Evolutionary conservation across 192 early-diverging fungal genomes (phyloP).

Genomic region (Linnemannia zychae): DNA sequence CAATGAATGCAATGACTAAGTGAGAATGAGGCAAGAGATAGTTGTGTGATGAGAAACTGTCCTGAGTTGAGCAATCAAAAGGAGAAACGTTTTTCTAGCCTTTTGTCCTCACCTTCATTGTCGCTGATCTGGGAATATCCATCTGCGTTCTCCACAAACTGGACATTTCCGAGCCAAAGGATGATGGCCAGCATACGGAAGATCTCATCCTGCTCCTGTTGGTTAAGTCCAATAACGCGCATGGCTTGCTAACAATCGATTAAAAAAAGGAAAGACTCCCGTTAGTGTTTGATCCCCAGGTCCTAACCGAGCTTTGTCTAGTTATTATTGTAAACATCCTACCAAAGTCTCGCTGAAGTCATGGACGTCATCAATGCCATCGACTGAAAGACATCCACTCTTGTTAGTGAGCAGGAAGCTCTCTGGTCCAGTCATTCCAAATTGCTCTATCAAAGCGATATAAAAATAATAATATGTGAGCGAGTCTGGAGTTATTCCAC

Average conservation of each 20-base stretch:
- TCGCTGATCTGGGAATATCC: constrained; percentile 77
- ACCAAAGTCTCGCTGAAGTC: constrained; percentile 91
- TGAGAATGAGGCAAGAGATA: not conserved
- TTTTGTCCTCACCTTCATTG: constrained; percentile 60
- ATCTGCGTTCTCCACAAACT: constrained; percentile 87
- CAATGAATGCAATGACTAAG: constrained; percentile 78
- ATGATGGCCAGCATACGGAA: constrained; percentile 94
- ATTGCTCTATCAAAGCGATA: constrained; percentile 59
- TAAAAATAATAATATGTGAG: constrained; percentile 17
- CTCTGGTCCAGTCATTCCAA: constrained; percentile 83
- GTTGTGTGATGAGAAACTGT: not conserved
- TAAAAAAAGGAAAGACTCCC: not conserved
- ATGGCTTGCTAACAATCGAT: constrained; percentile 77
- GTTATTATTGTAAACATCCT: constrained; percentile 13
- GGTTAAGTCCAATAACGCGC: constrained; percentile 88
- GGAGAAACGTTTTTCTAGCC: not conserved
- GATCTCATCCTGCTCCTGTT: constrained; percentile 86
- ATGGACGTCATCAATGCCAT: constrained; percentile 91
- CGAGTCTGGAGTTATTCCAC: not conserved
- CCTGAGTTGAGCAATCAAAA: not conserved
- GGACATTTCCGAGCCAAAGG: constrained; percentile 96
- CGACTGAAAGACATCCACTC: constrained; percentile 85
- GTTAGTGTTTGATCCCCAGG: not conserved
- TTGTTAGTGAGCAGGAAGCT: constrained; percentile 81
- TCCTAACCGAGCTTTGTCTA: not conserved